phyloP scores from a whole-genome alignment of 1,284 basidiomycete species.

The Fomitopsis betulina region DNA sequence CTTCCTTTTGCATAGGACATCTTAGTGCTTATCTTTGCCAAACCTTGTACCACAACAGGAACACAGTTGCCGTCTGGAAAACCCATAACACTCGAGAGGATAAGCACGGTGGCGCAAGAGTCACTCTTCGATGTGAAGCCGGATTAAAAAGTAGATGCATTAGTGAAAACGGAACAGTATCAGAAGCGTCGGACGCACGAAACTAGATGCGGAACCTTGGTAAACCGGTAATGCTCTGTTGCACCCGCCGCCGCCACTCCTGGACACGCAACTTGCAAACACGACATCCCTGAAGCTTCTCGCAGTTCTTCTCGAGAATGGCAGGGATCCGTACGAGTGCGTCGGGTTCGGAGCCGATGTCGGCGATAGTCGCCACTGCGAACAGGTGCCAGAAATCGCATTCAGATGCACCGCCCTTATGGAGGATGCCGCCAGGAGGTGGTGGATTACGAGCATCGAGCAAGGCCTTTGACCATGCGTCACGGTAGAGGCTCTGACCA shows the following conservation, averaged over 20 bases:
- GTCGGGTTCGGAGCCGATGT: neutral
- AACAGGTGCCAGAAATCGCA: neutral
- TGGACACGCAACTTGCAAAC: neutral
- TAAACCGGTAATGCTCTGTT: neutral
- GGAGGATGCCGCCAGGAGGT: neutral
- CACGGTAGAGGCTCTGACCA: neutral
- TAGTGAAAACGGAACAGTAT: too few relatives aligned
- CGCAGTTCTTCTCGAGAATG: neutral
- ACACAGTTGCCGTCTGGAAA: too few relatives aligned
- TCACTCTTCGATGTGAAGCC: too few relatives aligned
- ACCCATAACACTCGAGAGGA: too few relatives aligned
- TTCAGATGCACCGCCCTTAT: neutral
- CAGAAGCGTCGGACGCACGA: too few relatives aligned
- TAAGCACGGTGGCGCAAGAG: too few relatives aligned
- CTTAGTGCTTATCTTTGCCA: too few relatives aligned
- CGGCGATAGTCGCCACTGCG: neutral
- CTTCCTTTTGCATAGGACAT: neutral
- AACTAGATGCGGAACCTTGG: neutral
- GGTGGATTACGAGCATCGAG: neutral
- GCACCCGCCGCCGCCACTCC: neutral
- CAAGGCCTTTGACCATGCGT: neutral
- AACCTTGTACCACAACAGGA: too few relatives aligned
- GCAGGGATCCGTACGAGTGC: neutral
- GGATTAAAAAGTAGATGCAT: too few relatives aligned
- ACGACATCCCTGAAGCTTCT: neutral